Evolutionary conservation across 2,329 filamentous ascomycete species (phyloP), one percentile per base, ranked within the genome.

Genomic region (Escovopsis sp.): DNA sequence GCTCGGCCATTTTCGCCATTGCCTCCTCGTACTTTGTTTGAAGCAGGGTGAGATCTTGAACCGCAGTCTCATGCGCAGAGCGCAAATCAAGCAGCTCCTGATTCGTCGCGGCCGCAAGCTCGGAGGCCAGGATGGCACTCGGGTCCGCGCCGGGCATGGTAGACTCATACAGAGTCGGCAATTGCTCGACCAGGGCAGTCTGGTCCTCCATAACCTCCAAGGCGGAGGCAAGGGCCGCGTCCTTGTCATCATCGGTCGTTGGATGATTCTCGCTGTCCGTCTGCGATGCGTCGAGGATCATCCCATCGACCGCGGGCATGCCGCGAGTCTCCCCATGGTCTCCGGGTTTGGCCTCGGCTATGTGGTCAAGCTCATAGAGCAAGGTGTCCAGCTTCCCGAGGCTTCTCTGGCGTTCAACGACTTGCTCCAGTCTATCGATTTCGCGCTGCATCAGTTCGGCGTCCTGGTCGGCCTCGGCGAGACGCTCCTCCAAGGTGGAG

Each of bases 381-480:
- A 98, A 73, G 42, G 83, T 93, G 58, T 98, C 91, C 4, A 98
- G 74, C 61, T 95, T 94, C 35, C 91, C 91, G 4, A 98, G 75
- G 58, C 88, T 95, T 46, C 91, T 77, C 61, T 98, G 91, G 39
- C 93, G 84, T 61, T 96, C 89, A 41, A 98, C 79, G 7, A 98
- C 86, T 60, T 94, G 85, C 61, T 96, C 91, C 11, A 98, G 70
- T 32, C 89, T 79, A 55, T 95, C 85, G 48, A 98, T 85, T 56
- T 98, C 91, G 33, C 89, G 85, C 59, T 94, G 87, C 89, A 98
- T 95, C 47, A 95, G 68, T 59, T 96, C 91, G 49, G 85, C 79
- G 57, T 98, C 91, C 60, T 96, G 89, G 55, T 98, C 91, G 3
- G 89, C 82, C 62, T 98, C 91, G 1, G 91, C 91, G 8, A 98